Conservation (phyloP, 495 filamentous ascomycete species). For the Xylaria palmicola region DNA sequence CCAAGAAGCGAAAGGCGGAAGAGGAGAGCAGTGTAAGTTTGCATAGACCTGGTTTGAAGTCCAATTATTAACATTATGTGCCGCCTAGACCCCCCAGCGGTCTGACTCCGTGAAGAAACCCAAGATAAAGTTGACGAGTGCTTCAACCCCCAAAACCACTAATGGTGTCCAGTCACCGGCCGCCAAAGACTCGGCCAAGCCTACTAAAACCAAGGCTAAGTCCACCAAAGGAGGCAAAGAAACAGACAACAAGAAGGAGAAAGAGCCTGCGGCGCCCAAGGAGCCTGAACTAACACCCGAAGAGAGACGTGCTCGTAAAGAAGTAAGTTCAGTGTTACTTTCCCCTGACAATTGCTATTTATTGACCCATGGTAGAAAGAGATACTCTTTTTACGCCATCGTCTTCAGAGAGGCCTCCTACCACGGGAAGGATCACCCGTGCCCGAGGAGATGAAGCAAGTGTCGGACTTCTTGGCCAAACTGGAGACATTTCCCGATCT, state of each 20-base stretch:
- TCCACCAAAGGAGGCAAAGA: conserved; percentile 67
- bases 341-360: neutral
- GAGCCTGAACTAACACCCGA: conserved; percentile 52
- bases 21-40: conserved; percentile 64
- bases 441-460: conserved; percentile 82
- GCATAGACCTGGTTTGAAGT: neutral
- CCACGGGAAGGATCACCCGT: conserved; percentile 76
- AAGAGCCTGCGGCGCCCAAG: conserved; percentile 48
- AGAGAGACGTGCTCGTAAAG: conserved; percentile 52
- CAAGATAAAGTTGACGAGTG: conserved; percentile 60
- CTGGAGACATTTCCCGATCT: conserved; percentile 77
- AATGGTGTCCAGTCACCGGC: conserved; percentile 49
- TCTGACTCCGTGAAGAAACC: conserved; percentile 65
- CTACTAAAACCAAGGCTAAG: conserved; percentile 52
- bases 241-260: conserved; percentile 62
- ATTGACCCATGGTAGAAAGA: conserved; percentile 46
- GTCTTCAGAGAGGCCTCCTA: conserved; percentile 87
- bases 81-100: conserved; percentile 61
- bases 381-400: conserved; percentile 83
- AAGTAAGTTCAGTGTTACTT: conserved; percentile 45
- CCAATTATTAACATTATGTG: conserved; percentile 16
- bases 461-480: conserved; percentile 77
- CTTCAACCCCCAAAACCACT: conserved; percentile 50
- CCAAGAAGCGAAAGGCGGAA: conserved; percentile 71
- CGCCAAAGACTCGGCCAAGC: conserved; percentile 38